phyloP scores from a whole-genome alignment of 345 rosid species.

The Syzygium oleosum region DNA sequence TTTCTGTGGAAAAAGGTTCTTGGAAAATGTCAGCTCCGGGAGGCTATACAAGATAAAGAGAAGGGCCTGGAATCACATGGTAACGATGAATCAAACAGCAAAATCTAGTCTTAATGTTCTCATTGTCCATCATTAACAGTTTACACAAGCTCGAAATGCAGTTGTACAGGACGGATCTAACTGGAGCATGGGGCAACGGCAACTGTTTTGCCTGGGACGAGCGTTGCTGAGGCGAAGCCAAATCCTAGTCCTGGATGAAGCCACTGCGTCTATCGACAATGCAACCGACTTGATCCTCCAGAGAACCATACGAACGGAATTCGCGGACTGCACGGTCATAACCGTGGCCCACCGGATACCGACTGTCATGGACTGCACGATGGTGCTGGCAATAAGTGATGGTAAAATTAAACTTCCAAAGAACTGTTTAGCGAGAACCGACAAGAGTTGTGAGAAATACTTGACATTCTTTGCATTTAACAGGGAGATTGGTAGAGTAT shows the following conservation, averaged over 20 bases:
- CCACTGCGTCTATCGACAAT: constrained; percentile 62
- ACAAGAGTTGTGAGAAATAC: background rate
- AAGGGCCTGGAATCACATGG: constrained; percentile 25
- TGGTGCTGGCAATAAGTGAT: constrained; percentile 51
- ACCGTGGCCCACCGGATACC: constrained; percentile 67
- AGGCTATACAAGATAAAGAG: constrained; percentile 21
- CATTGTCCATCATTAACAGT: background rate
- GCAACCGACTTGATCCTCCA: constrained; percentile 48
- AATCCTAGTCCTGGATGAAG: constrained; percentile 57
- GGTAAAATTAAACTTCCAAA: background rate
- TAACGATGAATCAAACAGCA: background rate
- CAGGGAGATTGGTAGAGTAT: constrained; percentile 12
- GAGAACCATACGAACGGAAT: constrained; percentile 41
- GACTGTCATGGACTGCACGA: constrained; percentile 56
- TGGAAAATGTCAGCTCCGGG: constrained; percentile 32
- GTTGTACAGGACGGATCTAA: constrained; percentile 56
- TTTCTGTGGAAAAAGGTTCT: constrained; percentile 17
- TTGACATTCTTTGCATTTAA: background rate
- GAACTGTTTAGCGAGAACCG: background rate
- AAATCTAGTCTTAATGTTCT: background rate
- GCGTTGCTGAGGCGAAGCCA: constrained; percentile 42
- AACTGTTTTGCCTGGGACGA: constrained; percentile 53
- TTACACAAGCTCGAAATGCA: constrained; percentile 1
- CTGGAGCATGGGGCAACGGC: constrained; percentile 65
- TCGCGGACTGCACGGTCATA: constrained; percentile 45